phyloP scores from a whole-genome alignment of 352 stramenopile genomes.

The Phytophthora ohioensis region DNA sequence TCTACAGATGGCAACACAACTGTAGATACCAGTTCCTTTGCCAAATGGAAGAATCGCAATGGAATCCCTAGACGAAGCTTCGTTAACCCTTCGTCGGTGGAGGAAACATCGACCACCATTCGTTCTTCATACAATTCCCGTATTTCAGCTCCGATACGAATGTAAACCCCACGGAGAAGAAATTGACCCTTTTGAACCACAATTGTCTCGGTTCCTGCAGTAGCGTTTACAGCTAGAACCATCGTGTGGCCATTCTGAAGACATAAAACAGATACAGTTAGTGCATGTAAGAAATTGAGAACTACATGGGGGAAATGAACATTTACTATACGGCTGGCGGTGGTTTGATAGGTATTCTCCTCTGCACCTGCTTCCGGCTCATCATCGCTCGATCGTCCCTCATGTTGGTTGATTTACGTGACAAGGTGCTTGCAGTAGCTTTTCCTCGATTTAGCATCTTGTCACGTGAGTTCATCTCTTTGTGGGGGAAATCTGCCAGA shows the following conservation, averaged over 20 bases:
- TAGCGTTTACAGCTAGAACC: constrained; percentile 23
- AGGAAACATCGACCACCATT: constrained; percentile 19
- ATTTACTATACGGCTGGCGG: constrained; percentile 49
- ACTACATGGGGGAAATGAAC: neutral
- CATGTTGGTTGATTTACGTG: neutral
- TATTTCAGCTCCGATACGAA: constrained; percentile 40
- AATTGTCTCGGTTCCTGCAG: constrained; percentile 29
- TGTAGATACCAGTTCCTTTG: constrained; percentile 38
- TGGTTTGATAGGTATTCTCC: constrained; percentile 29
- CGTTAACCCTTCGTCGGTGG: constrained; percentile 14
- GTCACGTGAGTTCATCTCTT: neutral
- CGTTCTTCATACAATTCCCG: constrained; percentile 41
- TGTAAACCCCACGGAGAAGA: constrained; percentile 26
- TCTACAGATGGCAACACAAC: constrained; percentile 18
- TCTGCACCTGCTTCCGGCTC: constrained; percentile 20
- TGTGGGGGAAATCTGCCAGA: constrained; percentile 31
- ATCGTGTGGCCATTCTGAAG: constrained; percentile 36
- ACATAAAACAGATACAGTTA: neutral
- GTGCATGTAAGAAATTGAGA: neutral
- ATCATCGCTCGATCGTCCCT: neutral
- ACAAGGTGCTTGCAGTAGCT: neutral
- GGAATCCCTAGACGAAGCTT: constrained; percentile 24
- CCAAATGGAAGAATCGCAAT: constrained; percentile 40
- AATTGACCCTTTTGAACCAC: constrained; percentile 28
- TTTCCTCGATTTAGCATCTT: constrained; percentile 1